phyloP scores from a whole-genome alignment of 2,329 filamentous ascomycete species.

The Scleromitrula shiraiana region DNA sequence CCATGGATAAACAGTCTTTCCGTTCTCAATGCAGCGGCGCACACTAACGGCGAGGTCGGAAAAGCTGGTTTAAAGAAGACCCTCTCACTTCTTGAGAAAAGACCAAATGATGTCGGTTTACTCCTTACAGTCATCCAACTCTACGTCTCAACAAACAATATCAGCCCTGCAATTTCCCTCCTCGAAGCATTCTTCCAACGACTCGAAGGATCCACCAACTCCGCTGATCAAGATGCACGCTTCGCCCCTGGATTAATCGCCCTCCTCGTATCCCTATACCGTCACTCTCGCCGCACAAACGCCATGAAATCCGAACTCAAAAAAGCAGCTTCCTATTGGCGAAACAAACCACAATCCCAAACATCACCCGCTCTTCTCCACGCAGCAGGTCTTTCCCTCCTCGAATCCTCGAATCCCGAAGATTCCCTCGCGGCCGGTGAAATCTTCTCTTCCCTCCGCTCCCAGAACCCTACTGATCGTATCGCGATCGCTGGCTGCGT shows the following conservation, averaged over 20 bases:
- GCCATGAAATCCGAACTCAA: constrained; percentile 67
- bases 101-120: constrained; percentile 74
- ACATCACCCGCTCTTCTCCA: constrained; percentile 60
- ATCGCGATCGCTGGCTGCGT: constrained; percentile 76
- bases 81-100: constrained; percentile 59
- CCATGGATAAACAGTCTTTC: constrained; percentile 47
- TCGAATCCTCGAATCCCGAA: constrained; percentile 62
- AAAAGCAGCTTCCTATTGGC: constrained; percentile 78
- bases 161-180: constrained; percentile 63
- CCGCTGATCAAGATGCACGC: constrained; percentile 58
- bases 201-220: constrained; percentile 53
- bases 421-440: constrained; percentile 65
- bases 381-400: constrained; percentile 74
- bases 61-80: constrained; percentile 64
- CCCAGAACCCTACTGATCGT: constrained; percentile 57
- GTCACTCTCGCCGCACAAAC: constrained; percentile 62
- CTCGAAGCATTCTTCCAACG: constrained; percentile 68
- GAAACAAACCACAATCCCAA: constrained; percentile 49
- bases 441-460: constrained; percentile 68
- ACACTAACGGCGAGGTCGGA: constrained; percentile 53
- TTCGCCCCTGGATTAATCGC: constrained; percentile 82
- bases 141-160: constrained; percentile 64
- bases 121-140: constrained; percentile 74
- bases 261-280: constrained; percentile 71
- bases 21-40: constrained; percentile 66